phyloP scores from a whole-genome alignment of 106 monocot genomes.

The Acanthochlamys bracteata region DNA sequence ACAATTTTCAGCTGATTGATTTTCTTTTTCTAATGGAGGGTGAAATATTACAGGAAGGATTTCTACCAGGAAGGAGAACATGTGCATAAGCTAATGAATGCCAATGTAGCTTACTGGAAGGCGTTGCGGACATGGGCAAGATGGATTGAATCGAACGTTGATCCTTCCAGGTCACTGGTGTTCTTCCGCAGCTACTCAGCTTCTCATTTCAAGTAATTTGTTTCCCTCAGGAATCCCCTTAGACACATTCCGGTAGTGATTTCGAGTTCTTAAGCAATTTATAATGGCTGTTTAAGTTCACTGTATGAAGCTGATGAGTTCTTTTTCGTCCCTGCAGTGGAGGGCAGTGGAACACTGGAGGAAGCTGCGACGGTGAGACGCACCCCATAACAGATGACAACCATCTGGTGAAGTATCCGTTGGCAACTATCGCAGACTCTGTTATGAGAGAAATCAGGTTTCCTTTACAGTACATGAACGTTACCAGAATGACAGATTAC shows the following conservation, averaged over 20 bases:
- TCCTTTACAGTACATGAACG: conserved; percentile 27
- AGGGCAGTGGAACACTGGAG: conserved; percentile 44
- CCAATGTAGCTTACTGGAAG: conserved; percentile 23
- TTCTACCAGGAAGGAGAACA: conserved; percentile 39
- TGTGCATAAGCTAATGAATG: conserved; percentile 25
- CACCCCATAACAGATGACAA: conserved; percentile 20
- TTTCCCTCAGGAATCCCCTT: background rate
- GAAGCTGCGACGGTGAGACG: conserved; percentile 34
- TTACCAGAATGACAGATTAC: conserved; percentile 51
- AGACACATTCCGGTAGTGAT: too few species aligned
- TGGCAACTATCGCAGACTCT: conserved; percentile 17
- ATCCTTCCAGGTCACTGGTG: conserved; percentile 14
- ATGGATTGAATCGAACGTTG: conserved; percentile 30
- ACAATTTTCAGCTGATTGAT: too few species aligned
- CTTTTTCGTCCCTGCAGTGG: conserved; percentile 31
- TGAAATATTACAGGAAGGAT: conserved; percentile 32
- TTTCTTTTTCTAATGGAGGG: too few species aligned
- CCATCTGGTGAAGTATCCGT: conserved; percentile 23
- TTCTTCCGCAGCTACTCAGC: conserved; percentile 50
- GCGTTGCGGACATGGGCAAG: conserved; percentile 39
- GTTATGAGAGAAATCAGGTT: conserved; percentile 23
- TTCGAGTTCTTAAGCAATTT: too few species aligned
- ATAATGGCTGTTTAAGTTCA: too few species aligned
- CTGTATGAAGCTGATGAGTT: too few species aligned
- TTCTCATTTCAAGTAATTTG: conserved; percentile 34